Conservation (phyloP, 2,329 filamentous ascomycete species). For the Pseudogymnoascus sp. region DNA sequence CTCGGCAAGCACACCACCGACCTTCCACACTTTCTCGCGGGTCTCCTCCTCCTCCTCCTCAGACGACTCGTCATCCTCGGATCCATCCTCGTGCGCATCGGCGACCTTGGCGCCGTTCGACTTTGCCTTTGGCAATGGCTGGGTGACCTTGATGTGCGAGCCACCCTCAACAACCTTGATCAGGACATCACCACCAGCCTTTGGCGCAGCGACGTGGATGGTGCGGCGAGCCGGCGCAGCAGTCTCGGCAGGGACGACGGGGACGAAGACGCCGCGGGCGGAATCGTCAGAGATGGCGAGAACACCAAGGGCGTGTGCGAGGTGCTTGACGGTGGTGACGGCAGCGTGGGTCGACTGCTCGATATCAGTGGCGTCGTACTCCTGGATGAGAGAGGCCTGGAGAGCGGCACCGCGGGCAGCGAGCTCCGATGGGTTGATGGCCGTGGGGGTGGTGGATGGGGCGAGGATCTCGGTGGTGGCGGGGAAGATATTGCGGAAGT, state of each 20-base stretch:
- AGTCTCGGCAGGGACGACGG: conserved; percentile 77
- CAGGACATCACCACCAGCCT: conserved; percentile 78
- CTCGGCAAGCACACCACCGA: conserved; percentile 74
- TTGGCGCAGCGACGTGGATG: conserved; percentile 66
- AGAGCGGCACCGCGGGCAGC: conserved; percentile 84
- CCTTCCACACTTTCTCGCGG: conserved; percentile 87
- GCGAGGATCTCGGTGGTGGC: conserved; percentile 69
- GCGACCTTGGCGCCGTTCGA: conserved; percentile 48
- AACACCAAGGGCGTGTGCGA: conserved; percentile 80
- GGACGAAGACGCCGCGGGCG: conserved; percentile 61
- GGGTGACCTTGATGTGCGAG: conserved; percentile 87
- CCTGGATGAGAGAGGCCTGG: conserved; percentile 87
- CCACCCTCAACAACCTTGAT: conserved; percentile 82
- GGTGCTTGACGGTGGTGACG: conserved; percentile 88
- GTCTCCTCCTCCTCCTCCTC: conserved; percentile 81
- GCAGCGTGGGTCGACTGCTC: conserved; percentile 93
- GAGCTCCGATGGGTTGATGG: conserved; percentile 91
- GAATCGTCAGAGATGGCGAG: conserved; percentile 54
- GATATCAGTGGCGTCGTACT: conserved; percentile 89
- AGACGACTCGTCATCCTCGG: conserved; percentile 40
- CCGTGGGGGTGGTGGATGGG: conserved; percentile 65
- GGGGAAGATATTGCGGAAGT: conserved; percentile 73
- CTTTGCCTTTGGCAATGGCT: conserved; percentile 72
- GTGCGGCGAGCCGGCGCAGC: conserved; percentile 82
- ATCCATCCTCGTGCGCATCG: conserved; percentile 52